Evolutionary conservation across 768 basidiomycete genomes (phyloP), one percentile per base, ranked within the genome.

Genomic region (Suillus lakei): DNA sequence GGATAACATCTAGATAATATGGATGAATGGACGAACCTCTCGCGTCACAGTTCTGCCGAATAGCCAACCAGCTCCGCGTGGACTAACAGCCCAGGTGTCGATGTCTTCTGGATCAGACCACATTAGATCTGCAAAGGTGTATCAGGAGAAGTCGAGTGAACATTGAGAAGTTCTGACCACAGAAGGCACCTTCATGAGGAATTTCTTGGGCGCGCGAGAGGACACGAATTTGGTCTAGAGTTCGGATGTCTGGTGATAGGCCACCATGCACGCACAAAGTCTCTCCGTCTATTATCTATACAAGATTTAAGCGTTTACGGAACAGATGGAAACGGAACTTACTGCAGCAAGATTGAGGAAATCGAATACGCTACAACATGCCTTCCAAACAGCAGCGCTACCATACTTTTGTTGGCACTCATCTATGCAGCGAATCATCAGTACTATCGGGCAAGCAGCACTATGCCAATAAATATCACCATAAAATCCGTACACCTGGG

Each of bases 391-490:
- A 2, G 91, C 88, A 6, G 97, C 89, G 67, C 90, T 95, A 44
- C 97, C 97, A 76, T 98, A 99, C 77, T 98, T 99, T 78, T 95
- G 95, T 78, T 98, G 96, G 72, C 97, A 98, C 79, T 99, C 97
- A 74, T 98, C 96, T 93, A 67, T 39, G 30, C 26, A 44, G 12
- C 16, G 5, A 1, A 18, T 18, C 21, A 28, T 58, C 16, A 39
- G 38, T 28, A 39, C 56, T 26, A 28, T 28, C 10, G 26, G 5
- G 18, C 26, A 58, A 28, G 56, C 5, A 58, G 16, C 23, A 39
- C 23, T 39, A 8, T 8, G 9, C 53, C 12, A 4, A 60, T 15
- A 46, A 32, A 18, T 75, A 88, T 67, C 64, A 96, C 96, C 96
- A 74, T 98, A 98, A 77, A 98, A 98, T n/a, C 96, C 97, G 66